Evolutionary conservation across 805 yeast genomes (phyloP), one percentile per base, ranked within the genome.

Genomic region (Brettanomyces sp.): DNA sequence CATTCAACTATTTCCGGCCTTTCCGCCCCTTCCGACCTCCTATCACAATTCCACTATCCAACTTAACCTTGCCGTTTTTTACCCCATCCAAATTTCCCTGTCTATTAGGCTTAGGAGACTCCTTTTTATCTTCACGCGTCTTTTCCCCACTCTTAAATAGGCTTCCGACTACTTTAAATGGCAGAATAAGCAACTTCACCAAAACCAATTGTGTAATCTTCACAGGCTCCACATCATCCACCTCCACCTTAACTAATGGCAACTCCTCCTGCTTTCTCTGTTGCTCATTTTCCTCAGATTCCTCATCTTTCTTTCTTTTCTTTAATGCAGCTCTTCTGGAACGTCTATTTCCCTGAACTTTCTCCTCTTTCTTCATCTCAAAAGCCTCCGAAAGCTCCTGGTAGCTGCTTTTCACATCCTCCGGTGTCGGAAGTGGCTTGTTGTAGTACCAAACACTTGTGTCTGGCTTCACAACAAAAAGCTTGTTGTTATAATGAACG

Each of bases 391-490:
- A 36, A 9, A 53, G 38, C 8, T 44, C 42, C 25, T 48, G 45
- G 9, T 46, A 44, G 4, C 47, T 24, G 4, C 48, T 48, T 5
- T 49, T 42, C 41, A 46, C 44, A 24, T 47, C 42, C 3, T 39
- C 24, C 24, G 52, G 46, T 23, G 47, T 38, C 8, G 47, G 47
- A 30, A 46, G 25, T 8, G 48, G 22, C 22, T 42, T 47, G 25
- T 50, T 47, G 21, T 50, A 47, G 4, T 45, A 14, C 34, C 47
- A 45, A n/a, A 53, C 49, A n/a, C 41, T 28, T 24, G 45, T 41
- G 37, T 53, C 56, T 13, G 51, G 44, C 44, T 52, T 52, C 24
- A 53, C 55, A n/a, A 53, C 48, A 36, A 53, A 53, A 2, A 53
- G 45, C 40, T 50, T 50, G 22, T 49, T 49, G 37, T 47, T 44